These are phyloP conservation scores for Phytophthora pistaciae DNA, from an alignment of 352 stramenopile species.

Conservation along the genomic window DNA sequence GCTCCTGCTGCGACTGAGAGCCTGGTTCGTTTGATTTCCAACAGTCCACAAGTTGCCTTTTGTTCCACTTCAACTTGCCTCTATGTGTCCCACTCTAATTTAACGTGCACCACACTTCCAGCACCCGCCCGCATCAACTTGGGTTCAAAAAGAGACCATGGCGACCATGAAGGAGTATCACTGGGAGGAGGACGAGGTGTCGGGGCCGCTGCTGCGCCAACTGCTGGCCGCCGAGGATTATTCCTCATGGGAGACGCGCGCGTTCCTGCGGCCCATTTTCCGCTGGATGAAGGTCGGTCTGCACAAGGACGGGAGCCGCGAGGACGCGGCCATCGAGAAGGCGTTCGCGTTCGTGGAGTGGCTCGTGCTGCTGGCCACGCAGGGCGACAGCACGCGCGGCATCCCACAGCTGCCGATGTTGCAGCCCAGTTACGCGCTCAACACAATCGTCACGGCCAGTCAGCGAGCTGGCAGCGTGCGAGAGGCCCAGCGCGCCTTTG, in stretches of 20 bases:
- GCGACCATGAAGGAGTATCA: constrained; percentile 4
- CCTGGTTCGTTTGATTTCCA: no score
- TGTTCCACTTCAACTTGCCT: constrained; percentile 6
- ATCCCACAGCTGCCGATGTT: constrained; percentile 52
- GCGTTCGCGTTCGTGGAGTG: constrained; percentile 79
- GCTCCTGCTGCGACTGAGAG: no score
- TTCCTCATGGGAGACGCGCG: constrained; percentile 63
- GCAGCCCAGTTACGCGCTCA: constrained; percentile 79
- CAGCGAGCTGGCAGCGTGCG: constrained; percentile 65
- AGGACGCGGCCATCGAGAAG: constrained; percentile 59
- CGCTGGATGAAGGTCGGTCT: constrained; percentile 75
- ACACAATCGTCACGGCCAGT: constrained; percentile 82
- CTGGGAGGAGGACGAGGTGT: constrained; percentile 46
- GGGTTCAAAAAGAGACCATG: constrained; percentile 18
- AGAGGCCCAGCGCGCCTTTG: constrained; percentile 73
- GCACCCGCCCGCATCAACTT: not conserved
- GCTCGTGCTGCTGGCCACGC: constrained; percentile 59
- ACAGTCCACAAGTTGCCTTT: not conserved
- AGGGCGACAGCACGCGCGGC: constrained; percentile 54
- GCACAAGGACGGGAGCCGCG: constrained; percentile 68
- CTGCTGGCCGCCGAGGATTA: constrained; percentile 27
- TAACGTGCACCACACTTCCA: not conserved
- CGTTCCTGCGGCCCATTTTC: constrained; percentile 76
- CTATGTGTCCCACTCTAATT: constrained; percentile 2
- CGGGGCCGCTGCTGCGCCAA: constrained; percentile 34